These are phyloP conservation scores for Persicaria tinctoria DNA, from an alignment of 148 eudicot species.

Conservation along the genomic window DNA sequence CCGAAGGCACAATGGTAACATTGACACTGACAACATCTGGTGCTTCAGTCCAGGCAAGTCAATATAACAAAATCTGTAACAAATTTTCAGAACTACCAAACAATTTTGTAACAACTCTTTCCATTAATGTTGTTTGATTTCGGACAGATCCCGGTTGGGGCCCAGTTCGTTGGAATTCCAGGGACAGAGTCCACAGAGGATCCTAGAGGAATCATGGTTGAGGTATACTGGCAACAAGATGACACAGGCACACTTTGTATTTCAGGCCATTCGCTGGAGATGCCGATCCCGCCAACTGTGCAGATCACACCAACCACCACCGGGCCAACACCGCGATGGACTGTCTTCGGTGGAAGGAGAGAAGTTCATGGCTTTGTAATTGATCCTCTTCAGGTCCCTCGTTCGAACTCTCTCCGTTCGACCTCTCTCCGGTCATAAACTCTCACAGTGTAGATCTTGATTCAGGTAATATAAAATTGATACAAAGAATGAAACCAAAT, in stretches of 20 bases:
- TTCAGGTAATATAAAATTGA: neutral
- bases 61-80: neutral
- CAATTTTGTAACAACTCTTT: neutral
- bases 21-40: conserved; percentile 58
- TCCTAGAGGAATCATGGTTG: conserved; percentile 70
- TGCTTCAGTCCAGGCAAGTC: conserved; percentile 43
- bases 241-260: conserved; percentile 73
- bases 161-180: conserved; percentile 55
- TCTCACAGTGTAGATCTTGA: neutral
- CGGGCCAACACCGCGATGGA: conserved; percentile 13
- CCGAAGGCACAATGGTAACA: conserved; percentile 56
- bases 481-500: neutral
- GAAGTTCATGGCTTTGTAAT: conserved; percentile 38
- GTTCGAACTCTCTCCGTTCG: neutral
- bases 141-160: conserved; percentile 68
- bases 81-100: neutral
- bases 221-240: conserved; percentile 72
- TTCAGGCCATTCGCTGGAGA: conserved; percentile 55
- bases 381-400: conserved; percentile 36
- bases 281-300: conserved; percentile 48
- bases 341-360: neutral
- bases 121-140: neutral
- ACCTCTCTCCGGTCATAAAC: too few relatives aligned
- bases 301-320: conserved; percentile 15
- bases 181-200: conserved; percentile 55